Percentiles rank a stretch among this genome's conserved stretches.
Evolutionary conservation across 2,329 filamentous ascomycete genomes (phyloP).

Genomic region (Botrytis pseudocinerea): DNA sequence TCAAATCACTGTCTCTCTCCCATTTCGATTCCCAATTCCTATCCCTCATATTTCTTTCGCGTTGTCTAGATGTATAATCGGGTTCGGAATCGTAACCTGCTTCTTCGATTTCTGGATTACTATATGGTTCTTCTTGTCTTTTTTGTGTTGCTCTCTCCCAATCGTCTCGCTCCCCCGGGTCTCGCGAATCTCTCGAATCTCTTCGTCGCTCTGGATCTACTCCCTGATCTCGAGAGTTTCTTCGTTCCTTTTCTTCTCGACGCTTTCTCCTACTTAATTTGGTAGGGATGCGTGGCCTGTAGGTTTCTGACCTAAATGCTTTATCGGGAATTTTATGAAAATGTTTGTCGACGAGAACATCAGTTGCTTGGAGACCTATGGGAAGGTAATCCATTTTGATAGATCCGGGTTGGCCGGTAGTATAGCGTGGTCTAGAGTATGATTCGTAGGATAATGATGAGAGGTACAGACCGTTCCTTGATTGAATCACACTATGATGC

Average conservation of each 20-base stretch:
- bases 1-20: background rate
- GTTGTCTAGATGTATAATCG: background rate
- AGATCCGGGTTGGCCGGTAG: background rate
- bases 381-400: constrained; percentile 17
- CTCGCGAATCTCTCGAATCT: background rate
- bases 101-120: constrained; percentile 19
- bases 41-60: constrained; percentile 9
- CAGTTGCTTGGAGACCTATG: constrained; percentile 24
- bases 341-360: constrained; percentile 30
- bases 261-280: constrained; percentile 2
- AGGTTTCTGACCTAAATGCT: constrained; percentile 29
- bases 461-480: constrained; percentile 2
- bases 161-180: background rate
- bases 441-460: background rate
- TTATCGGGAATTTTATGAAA: constrained; percentile 33
- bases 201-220: background rate
- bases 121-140: constrained; percentile 19
- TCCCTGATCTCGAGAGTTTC: background rate
- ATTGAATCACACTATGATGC: background rate
- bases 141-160: background rate
- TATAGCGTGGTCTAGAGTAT: background rate
- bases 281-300: constrained; percentile 28
- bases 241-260: background rate
- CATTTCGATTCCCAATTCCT: constrained; percentile 1
- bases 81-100: constrained; percentile 20